A percentile compares a stretch with the other conserved stretches of the same genome.
Conservation (phyloP, 768 basidiomycete species). For the Lactarius psammicola region DNA sequence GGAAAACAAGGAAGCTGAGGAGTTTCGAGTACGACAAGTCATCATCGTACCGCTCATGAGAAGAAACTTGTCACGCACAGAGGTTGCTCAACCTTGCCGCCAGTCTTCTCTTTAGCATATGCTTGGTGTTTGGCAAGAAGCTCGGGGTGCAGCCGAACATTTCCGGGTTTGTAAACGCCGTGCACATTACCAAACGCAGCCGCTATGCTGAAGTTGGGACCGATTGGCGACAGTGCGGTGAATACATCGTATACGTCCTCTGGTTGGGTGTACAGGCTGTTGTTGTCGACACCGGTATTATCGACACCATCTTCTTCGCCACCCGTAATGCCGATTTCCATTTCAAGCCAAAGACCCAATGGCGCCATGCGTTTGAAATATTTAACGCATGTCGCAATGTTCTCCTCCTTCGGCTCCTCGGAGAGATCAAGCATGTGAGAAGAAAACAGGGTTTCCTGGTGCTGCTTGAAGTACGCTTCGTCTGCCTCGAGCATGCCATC, state of each 20-base stretch:
- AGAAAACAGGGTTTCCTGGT: constrained; percentile 86
- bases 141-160: constrained; percentile 90
- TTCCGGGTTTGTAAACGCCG: constrained; percentile 99
- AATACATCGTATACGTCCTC: constrained; percentile 94
- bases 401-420: constrained; percentile 87
- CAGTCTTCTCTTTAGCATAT: constrained; percentile 66
- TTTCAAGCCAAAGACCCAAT: constrained; percentile 95
- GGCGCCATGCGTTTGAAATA: constrained; percentile 96
- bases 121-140: constrained; percentile 90
- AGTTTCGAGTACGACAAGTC: constrained; percentile 13
- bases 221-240: constrained; percentile 74
- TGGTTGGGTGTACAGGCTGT: constrained; percentile 93
- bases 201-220: constrained; percentile 95
- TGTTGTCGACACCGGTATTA: constrained; percentile 94
- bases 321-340: constrained; percentile 99
- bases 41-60: background rate
- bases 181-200: constrained; percentile 99
- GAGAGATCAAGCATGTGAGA: constrained; percentile 99
- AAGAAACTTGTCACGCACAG: constrained; percentile 53
- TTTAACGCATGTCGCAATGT: constrained; percentile 88
- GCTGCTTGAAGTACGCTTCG: constrained; percentile 86
- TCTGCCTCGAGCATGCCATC: constrained; percentile 99
- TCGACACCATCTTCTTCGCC: constrained; percentile 99
- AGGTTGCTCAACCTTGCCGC: constrained; percentile 65
- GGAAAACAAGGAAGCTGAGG: constrained; percentile 94